Evolutionary conservation across 2,329 filamentous ascomycete genomes (phyloP), one percentile per base, ranked within the genome.

Genomic region (Biscogniauxia marginata): DNA sequence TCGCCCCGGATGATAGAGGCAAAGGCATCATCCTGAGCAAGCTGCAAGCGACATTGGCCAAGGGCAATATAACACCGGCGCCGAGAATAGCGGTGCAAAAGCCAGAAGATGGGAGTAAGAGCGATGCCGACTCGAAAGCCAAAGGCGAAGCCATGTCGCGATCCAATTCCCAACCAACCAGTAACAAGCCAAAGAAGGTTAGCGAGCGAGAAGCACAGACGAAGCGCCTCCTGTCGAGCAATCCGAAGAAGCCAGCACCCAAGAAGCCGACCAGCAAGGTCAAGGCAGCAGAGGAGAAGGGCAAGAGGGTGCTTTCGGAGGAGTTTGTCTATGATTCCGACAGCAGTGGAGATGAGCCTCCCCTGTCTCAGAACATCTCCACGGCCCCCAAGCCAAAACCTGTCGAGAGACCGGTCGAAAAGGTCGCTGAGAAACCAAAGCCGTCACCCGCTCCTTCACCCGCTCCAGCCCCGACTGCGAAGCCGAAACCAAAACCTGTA

Each of bases 21-120:
- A 81, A 80, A 54, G 84, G 84, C 52, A 85, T 81, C 50, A 81
- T 80, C 50, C 71, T 88, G 30, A 87, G 85, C 71, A 84, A 81
- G 63, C 72, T 88, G 7, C 84, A 87, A 62, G 81, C 79, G 9
- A 78, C 79, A 8, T 76, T 88, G 46, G 83, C 81, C 49, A 82
- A 80, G 66, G 79, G 78, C 2, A 74, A 77, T n/a, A 69, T 75
- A 16, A 72, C 70, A 25, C 68, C 77, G n/a, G 70, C 76, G 3
- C 76, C 82, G 1, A 84, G 81, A 66, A 75, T 77, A 61, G 78
- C 78, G 59, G 71, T 75, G 5, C 77, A 82, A 55, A 82, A 80
- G 63, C 46, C 58, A 19, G 82, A 85, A 19, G 80, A 80, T 13
- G 73, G 75, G 11, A 75, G 74, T 53, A 79, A 78, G 56, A 77